A percentile compares a stretch with the other conserved stretches of the same genome.
Conservation (phyloP, 345 rosid species). For the Anastatica hierochuntica region DNA sequence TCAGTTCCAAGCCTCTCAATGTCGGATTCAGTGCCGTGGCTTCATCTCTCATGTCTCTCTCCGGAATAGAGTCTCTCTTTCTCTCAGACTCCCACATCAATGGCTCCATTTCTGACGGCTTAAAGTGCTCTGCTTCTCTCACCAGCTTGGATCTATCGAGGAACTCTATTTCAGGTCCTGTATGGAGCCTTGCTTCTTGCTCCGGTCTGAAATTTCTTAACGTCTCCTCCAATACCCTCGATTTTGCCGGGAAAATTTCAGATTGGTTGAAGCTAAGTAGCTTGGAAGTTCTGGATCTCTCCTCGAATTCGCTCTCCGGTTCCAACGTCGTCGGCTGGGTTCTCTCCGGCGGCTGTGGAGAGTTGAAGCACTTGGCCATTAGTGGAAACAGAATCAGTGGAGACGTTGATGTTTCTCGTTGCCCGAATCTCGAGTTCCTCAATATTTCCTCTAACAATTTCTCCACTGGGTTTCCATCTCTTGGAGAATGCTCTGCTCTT, state of each 20-base stretch:
- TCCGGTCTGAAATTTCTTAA: slow-evolving; percentile 42
- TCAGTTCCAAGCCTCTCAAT: slow-evolving; percentile 32
- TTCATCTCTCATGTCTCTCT: slow-evolving; percentile 42
- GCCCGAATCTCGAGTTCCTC: slow-evolving; percentile 45
- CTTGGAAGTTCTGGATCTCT: slow-evolving; percentile 69
- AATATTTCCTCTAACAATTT: slow-evolving; percentile 77
- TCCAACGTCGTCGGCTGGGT: slow-evolving; percentile 45
- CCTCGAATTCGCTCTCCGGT: slow-evolving; percentile 48
- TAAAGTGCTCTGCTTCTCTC: slow-evolving; percentile 57
- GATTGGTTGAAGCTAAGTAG: slow-evolving; percentile 37
- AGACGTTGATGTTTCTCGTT: slow-evolving; percentile 49
- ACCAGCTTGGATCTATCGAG: slow-evolving; percentile 63
- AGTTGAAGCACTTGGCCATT: slow-evolving; percentile 37
- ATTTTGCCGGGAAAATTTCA: slow-evolving; percentile 30
- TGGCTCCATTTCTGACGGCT: slow-evolving; percentile 52
- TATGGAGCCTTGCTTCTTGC: slow-evolving; percentile 46
- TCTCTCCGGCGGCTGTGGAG: slow-evolving; percentile 47
- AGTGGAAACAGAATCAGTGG: slow-evolving; percentile 66
- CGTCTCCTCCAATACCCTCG: slow-evolving; percentile 52
- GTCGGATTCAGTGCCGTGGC: slow-evolving; percentile 53
- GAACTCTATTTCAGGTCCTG: slow-evolving; percentile 53
- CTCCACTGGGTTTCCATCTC: slow-evolving; percentile 36
- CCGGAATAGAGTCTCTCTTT: slow-evolving; percentile 42
- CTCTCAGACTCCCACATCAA: slow-evolving; percentile 41
- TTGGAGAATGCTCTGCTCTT: slow-evolving; percentile 55